These are phyloP conservation scores for Xylariaceae sp. DNA, from an alignment of 2,329 filamentous ascomycete species.

Conservation along the genomic window DNA sequence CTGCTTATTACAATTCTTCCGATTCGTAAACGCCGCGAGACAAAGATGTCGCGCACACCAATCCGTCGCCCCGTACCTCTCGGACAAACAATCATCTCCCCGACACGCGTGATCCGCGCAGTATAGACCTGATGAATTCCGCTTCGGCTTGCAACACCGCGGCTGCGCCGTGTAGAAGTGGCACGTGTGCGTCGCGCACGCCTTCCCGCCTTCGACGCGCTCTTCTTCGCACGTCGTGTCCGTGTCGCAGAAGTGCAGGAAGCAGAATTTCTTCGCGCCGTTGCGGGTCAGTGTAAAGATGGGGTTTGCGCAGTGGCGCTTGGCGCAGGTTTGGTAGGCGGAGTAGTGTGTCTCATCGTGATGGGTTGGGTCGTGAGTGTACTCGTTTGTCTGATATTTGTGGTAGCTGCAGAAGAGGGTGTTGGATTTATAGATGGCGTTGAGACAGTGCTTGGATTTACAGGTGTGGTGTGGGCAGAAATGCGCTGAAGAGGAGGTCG, in stretches of 20 bases:
- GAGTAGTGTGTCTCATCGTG: slow-evolving; percentile 15
- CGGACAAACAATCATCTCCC: slow-evolving; percentile 7
- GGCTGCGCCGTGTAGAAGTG: slow-evolving; percentile 2
- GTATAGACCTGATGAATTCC: slow-evolving; percentile 20
- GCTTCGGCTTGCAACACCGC: slow-evolving; percentile 17
- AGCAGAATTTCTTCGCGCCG: slow-evolving; percentile 20
- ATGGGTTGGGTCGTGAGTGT: slow-evolving; percentile 4
- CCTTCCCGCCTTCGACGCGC: slow-evolving; percentile 16
- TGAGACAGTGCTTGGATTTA: not conserved
- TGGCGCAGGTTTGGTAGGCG: slow-evolving; percentile 21
- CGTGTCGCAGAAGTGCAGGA: slow-evolving; percentile 22
- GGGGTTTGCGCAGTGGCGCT: slow-evolving; percentile 20
- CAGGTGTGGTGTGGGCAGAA: not conserved
- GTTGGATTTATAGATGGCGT: slow-evolving; percentile 7
- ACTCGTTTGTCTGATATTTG: slow-evolving; percentile 15
- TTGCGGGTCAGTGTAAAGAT: slow-evolving; percentile 32
- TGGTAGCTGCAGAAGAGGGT: slow-evolving; percentile 1
- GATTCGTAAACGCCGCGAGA: slow-evolving; percentile 13
- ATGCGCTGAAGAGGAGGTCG: not conserved
- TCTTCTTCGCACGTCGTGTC: slow-evolving; percentile 11
- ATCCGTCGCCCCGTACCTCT: slow-evolving; percentile 8
- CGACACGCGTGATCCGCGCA: slow-evolving; percentile 26
- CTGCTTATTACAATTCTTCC: slow-evolving; percentile 17
- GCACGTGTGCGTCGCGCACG: slow-evolving; percentile 22
- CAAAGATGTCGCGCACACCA: slow-evolving; percentile 25